phyloP scores from a whole-genome alignment of 371 early-diverging fungal genomes.

The Lichtheimia ornata region DNA sequence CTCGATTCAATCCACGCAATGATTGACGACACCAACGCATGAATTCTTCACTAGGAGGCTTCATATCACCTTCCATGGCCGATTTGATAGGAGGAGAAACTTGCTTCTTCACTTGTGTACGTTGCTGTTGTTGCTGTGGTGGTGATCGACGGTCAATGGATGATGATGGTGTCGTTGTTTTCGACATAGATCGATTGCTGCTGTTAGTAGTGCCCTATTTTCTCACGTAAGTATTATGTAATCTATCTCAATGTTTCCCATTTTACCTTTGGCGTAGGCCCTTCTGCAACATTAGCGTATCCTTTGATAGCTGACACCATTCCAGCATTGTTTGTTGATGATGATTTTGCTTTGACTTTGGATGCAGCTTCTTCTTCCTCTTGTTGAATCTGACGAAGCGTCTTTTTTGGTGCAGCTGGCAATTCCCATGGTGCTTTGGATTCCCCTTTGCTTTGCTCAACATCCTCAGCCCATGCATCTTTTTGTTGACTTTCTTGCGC shows the following conservation, averaged over 20 bases:
- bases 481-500: conserved; percentile 22
- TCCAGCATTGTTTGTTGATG: background rate
- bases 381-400: conserved; percentile 74
- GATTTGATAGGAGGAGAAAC: conserved; percentile 18
- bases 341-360: conserved; percentile 10
- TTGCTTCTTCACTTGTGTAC: conserved; percentile 14
- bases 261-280: conserved; percentile 25
- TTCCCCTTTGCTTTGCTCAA: conserved; percentile 14
- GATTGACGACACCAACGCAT: conserved; percentile 74
- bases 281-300: conserved; percentile 47
- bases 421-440: conserved; percentile 55
- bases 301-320: conserved; percentile 29
- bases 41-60: conserved; percentile 75
- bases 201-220: conserved; percentile 51
- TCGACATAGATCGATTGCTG: conserved; percentile 28
- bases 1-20: conserved; percentile 63
- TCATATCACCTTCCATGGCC: conserved; percentile 29
- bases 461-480: background rate
- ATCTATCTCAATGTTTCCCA: background rate
- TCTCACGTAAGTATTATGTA: conserved; percentile 4
- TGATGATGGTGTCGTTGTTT: conserved; percentile 21
- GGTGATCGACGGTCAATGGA: conserved; percentile 15
- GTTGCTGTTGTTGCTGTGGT: conserved; percentile 9
- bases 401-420: conserved; percentile 64
- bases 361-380: conserved; percentile 66